Conservation (phyloP, 2,329 filamentous ascomycete genomes). For the Stachybotrys echinatus region DNA sequence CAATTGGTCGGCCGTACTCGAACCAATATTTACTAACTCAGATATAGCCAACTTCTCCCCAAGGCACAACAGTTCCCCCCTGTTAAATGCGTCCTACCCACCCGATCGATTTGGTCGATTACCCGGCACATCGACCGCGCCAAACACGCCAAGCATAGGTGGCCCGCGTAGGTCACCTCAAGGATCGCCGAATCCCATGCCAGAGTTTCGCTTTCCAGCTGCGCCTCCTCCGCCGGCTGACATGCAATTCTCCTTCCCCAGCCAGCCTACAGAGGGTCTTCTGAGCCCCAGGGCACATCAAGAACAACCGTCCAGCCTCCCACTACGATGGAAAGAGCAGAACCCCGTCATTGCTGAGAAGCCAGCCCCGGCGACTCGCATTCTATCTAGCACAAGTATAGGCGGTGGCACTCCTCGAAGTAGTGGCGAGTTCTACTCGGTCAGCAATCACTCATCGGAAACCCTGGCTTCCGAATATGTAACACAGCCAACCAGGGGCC, state of each 20-base stretch:
- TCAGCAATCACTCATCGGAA: constrained; percentile 93
- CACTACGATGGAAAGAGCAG: constrained; percentile 35
- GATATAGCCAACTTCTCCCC: constrained; percentile 31
- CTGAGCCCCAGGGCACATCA: constrained; percentile 29
- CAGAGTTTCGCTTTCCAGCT: constrained; percentile 54
- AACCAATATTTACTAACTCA: background rate
- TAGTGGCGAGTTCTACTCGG: constrained; percentile 89
- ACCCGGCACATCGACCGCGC: constrained; percentile 36
- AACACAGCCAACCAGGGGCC: constrained; percentile 37
- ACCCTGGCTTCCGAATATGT: constrained; percentile 88
- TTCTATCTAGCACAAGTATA: constrained; percentile 73
- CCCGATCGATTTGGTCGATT: constrained; percentile 40
- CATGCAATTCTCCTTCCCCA: constrained; percentile 16
- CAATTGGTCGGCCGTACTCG: background rate
- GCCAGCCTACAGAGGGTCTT: constrained; percentile 29
- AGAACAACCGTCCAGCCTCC: constrained; percentile 19
- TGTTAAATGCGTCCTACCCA: constrained; percentile 51
- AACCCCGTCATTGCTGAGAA: constrained; percentile 51
- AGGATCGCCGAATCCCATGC: constrained; percentile 37
- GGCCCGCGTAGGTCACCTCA: constrained; percentile 33
- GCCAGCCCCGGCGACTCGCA: constrained; percentile 56
- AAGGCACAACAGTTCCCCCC: constrained; percentile 42
- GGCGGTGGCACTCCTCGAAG: constrained; percentile 74
- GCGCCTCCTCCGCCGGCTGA: constrained; percentile 35
- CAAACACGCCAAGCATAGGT: constrained; percentile 36